These are phyloP conservation scores for Macrolepiota dolichaula DNA, from an alignment of 768 basidiomycete species.

Conservation along the genomic window DNA sequence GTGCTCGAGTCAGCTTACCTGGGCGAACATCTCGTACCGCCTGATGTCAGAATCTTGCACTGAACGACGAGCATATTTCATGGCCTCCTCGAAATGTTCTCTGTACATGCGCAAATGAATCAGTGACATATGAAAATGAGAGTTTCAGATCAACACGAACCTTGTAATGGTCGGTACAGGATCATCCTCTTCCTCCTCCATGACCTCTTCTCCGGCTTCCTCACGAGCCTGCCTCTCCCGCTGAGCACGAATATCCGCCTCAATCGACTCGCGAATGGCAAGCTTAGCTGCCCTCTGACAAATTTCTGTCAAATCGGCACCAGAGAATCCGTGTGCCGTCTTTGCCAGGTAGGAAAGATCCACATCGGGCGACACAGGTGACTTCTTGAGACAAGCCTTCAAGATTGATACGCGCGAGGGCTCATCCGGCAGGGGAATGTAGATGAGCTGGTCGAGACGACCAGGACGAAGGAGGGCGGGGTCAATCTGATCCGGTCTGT, in stretches of 20 bases:
- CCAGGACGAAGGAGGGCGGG: slow-evolving; percentile 92
- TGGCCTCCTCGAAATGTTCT: slow-evolving; percentile 98
- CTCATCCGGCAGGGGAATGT: slow-evolving; percentile 98
- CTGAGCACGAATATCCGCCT: slow-evolving; percentile 77
- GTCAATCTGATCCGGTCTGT: slow-evolving; percentile 95
- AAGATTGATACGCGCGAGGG: slow-evolving; percentile 88
- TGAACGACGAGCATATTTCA: slow-evolving; percentile 95
- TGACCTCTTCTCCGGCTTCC: slow-evolving; percentile 69
- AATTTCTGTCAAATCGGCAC: slow-evolving; percentile 99
- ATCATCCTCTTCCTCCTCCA: slow-evolving; percentile 80
- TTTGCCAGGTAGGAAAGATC: slow-evolving; percentile 85
- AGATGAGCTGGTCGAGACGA: slow-evolving; percentile 98
- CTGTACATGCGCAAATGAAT: slow-evolving; percentile 29
- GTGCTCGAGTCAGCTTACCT: slow-evolving; percentile 42
- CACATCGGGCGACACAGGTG: slow-evolving; percentile 80
- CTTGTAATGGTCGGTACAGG: slow-evolving; percentile 87
- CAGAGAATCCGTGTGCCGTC: slow-evolving; percentile 96
- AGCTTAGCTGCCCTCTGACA: slow-evolving; percentile 97
- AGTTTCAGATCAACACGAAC: slow-evolving; percentile 30
- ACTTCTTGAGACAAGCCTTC: slow-evolving; percentile 87
- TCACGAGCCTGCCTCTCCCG: slow-evolving; percentile 82
- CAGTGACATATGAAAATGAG: background rate
- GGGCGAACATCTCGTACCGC: slow-evolving; percentile 97
- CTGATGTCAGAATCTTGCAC: slow-evolving; percentile 96
- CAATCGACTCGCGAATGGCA: slow-evolving; percentile 93